Percentiles rank a stretch among this genome's conserved stretches.
These are phyloP conservation scores for Cunninghamia lanceolata DNA, from an alignment of 75 land plant genomes.

Conservation along the genomic window DNA sequence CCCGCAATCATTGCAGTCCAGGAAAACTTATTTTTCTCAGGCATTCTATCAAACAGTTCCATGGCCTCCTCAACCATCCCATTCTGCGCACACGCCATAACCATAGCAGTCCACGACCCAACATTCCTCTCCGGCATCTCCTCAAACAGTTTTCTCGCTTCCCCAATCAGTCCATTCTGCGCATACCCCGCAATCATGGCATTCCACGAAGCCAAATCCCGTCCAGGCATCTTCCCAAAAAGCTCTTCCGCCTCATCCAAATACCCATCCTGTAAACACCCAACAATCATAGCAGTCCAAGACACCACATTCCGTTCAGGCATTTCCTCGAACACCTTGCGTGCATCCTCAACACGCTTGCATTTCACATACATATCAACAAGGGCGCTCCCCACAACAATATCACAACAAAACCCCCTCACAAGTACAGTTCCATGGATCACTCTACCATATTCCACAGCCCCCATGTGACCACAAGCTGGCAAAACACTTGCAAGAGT, in stretches of 20 bases:
- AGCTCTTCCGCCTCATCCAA: slow-evolving; percentile 47
- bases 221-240: slow-evolving; percentile 39
- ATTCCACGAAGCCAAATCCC: slow-evolving; percentile 21
- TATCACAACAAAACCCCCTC: slow-evolving; percentile 12
- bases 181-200: slow-evolving; percentile 28
- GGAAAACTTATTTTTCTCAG: slow-evolving; percentile 19
- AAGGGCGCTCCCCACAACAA: slow-evolving; percentile 29
- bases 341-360: slow-evolving; percentile 25
- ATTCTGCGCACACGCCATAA: not conserved
- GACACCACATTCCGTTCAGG: slow-evolving; percentile 29
- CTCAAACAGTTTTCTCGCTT: slow-evolving; percentile 13
- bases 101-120: slow-evolving; percentile 20
- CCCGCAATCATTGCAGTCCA: slow-evolving; percentile 39
- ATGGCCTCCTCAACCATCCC: not conserved
- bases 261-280: slow-evolving; percentile 20
- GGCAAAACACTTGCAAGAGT: slow-evolving; percentile 19
- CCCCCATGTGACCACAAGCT: slow-evolving; percentile 15
- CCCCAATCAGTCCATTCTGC: not conserved
- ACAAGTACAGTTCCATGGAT: slow-evolving; percentile 11
- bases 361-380: slow-evolving; percentile 32
- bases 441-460: slow-evolving; percentile 7
- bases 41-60: not conserved
- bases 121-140: slow-evolving; percentile 22
- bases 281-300: slow-evolving; percentile 36
- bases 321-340: slow-evolving; percentile 30